Evolutionary conservation across 768 basidiomycete genomes (phyloP), one percentile per base, ranked within the genome.

Genomic region (Aureoboletus auriporus): DNA sequence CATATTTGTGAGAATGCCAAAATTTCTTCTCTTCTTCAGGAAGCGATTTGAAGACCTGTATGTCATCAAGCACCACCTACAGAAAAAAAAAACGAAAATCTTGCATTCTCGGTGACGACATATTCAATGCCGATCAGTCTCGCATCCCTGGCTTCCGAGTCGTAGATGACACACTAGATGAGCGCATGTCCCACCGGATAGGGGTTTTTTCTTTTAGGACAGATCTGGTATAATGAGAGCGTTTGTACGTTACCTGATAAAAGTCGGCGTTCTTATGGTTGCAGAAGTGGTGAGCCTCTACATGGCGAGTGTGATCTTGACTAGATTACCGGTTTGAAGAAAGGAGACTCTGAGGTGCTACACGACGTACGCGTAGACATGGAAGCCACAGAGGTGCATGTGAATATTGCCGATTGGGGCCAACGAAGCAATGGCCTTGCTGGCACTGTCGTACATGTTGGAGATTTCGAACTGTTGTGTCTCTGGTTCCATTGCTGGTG

Each of bases 101-200:
- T 33, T 50, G 42, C 49, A 31, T 73, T 64, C 41, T 75, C 75
- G 8, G 69, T 66, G 12, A 79, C 63, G 46, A 79, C 69, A 52
- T 80, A 80, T 56, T 79, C 78, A 37, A 80, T 73, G 17, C 77
- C 78, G 44, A 80, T 77, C 41, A 79, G 61, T 36, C 73, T 67
- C 5, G 78, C 77, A 35, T 71, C 64, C 12, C 69, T 65, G 34
- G 65, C 59, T 39, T 70, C 67, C 1, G 65, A 66, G 58, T 75
- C 74, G 48, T 75, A 74, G 38, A 76, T 69, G 39, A 75, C 53
- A 51, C 75, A 77, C 59, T 75, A 68, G 39, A 60, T 50, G 42
- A 63, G 45, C 37, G 27, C 6, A 44, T 74, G 34, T 23, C 20
- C 20, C 20, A 23, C 20, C 20, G 20, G 20, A 23, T 23, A 23